phyloP scores from a whole-genome alignment of 768 basidiomycete genomes.

The Daedaleopsis nitida region DNA sequence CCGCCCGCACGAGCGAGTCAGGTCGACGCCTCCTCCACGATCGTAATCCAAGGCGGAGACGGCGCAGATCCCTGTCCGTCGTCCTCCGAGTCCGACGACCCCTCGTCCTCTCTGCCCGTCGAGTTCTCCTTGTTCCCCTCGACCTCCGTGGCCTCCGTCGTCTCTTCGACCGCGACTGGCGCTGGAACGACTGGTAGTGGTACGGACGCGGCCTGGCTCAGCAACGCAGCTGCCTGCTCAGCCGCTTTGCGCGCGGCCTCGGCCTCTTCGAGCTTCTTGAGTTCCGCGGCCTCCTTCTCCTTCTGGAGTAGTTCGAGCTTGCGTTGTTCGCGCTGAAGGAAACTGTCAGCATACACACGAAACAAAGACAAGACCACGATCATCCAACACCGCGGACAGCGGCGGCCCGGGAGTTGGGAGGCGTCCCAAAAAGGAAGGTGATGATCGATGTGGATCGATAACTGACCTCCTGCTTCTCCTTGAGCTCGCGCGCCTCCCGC shows the following conservation, averaged over 20 bases:
- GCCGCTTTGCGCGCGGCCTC: conserved; percentile 37
- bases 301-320: conserved; percentile 46
- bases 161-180: background rate
- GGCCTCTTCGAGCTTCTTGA: conserved; percentile 66
- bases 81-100: conserved; percentile 36
- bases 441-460: conserved; percentile 25
- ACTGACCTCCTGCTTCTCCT: conserved; percentile 68
- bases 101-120: conserved; percentile 40
- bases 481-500: conserved; percentile 68
- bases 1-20: conserved; percentile 18
- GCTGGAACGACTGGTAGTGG: background rate
- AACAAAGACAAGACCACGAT: background rate
- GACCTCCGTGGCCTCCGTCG: conserved; percentile 1
- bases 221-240: conserved; percentile 18
- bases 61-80: conserved; percentile 27
- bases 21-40: conserved; percentile 10
- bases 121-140: conserved; percentile 28
- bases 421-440: conserved; percentile 21
- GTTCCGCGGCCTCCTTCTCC: conserved; percentile 60
- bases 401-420: background rate
- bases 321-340: conserved; percentile 44
- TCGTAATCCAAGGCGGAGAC: conserved; percentile 15
- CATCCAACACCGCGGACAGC: background rate
- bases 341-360: conserved; percentile 13
- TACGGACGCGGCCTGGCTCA: background rate